These are phyloP conservation scores for Podila clonocystis DNA, from an alignment of 192 early-diverging fungal species.

Conservation along the genomic window DNA sequence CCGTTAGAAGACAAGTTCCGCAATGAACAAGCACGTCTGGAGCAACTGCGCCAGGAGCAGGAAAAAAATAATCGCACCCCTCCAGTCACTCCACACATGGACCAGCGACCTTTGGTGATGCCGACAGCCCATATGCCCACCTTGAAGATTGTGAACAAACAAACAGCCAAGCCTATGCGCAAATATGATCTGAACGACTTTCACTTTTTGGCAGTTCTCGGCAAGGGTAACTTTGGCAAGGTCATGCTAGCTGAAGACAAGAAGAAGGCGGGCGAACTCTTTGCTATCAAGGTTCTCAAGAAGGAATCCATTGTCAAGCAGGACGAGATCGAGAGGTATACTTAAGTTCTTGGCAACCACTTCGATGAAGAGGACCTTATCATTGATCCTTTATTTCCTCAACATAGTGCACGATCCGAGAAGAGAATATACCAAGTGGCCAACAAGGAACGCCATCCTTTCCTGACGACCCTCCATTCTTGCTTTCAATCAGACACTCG, in stretches of 20 bases:
- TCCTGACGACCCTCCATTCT: conserved; percentile 96
- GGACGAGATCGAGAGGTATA: conserved; percentile 67
- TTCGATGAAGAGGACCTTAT: background rate
- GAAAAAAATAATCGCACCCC: conserved; percentile 38
- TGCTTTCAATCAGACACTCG: conserved; percentile 96
- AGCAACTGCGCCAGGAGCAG: conserved; percentile 44
- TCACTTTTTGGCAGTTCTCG: conserved; percentile 92
- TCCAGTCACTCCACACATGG: conserved; percentile 5
- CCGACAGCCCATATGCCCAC: conserved; percentile 32
- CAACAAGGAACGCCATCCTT: conserved; percentile 91
- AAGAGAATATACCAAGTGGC: conserved; percentile 95
- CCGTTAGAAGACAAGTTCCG: conserved; percentile 34
- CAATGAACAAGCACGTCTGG: conserved; percentile 34
- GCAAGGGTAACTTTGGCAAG: conserved; percentile 99
- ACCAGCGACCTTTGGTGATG: conserved; percentile 37
- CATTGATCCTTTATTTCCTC: background rate
- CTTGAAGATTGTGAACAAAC: conserved; percentile 46
- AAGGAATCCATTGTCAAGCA: conserved; percentile 98
- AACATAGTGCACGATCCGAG: conserved; percentile 82
- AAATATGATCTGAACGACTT: conserved; percentile 92
- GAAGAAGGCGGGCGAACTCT: conserved; percentile 72
- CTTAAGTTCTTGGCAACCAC: conserved; percentile 70
- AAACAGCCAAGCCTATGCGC: conserved; percentile 36
- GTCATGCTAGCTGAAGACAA: conserved; percentile 98
- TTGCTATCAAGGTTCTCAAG: conserved; percentile 98